Percentiles rank a stretch among this genome's conserved stretches.
phyloP scores from a whole-genome alignment of 306 rosid genomes.

The Glycine soja region DNA sequence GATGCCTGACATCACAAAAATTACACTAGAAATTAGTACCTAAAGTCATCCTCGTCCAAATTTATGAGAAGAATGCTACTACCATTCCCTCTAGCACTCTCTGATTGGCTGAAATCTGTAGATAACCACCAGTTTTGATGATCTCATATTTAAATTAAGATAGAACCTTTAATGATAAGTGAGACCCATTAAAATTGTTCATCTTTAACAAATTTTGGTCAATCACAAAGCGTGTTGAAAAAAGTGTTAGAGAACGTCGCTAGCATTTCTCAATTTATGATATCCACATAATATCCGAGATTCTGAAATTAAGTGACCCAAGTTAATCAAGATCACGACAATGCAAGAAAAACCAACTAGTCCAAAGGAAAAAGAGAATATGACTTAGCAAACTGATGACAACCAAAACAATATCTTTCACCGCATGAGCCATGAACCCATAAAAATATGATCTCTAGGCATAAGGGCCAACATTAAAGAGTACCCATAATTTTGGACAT shows the following conservation, averaged over 20 bases:
- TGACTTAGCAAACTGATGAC: neutral
- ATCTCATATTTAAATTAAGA: too few relatives aligned
- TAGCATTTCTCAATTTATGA: neutral
- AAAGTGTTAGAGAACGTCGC: too few relatives aligned
- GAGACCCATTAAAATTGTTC: too few relatives aligned
- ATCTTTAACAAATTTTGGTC: too few relatives aligned
- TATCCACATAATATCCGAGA: conserved; percentile 1
- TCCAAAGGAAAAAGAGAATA: neutral
- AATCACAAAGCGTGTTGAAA: too few relatives aligned
- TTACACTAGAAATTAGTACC: conserved; percentile 12
- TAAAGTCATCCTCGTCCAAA: conserved; percentile 23
- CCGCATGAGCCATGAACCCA: neutral
- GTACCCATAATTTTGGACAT: neutral
- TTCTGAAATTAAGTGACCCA: neutral
- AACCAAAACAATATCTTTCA: conserved; percentile 38
- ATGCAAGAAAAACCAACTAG: conserved; percentile 4
- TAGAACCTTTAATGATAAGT: too few relatives aligned
- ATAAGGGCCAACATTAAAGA: neutral
- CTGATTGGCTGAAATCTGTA: too few relatives aligned
- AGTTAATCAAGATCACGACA: neutral
- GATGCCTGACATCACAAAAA: conserved; percentile 69
- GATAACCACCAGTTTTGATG: too few relatives aligned
- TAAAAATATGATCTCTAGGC: neutral
- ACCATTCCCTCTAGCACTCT: too few relatives aligned
- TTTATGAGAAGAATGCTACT: too few relatives aligned